Evolutionary conservation across 306 rosid genomes (phyloP).

Genomic region (Rosa rugosa): DNA sequence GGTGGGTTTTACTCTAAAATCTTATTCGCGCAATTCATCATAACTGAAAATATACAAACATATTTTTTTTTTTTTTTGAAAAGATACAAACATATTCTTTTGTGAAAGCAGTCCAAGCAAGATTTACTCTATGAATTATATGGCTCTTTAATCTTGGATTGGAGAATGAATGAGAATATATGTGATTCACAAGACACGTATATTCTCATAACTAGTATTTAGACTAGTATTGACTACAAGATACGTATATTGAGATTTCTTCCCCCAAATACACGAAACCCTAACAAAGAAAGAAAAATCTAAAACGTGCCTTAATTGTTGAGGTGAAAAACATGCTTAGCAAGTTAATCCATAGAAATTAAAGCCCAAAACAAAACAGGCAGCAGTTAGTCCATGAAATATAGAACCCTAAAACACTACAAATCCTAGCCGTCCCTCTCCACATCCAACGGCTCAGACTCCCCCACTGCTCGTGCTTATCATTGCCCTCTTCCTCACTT

Average conservation of each 20-base stretch:
- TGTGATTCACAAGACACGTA: neutral
- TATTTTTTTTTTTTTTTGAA: too few species aligned
- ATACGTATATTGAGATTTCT: neutral
- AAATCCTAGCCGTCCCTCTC: conserved; percentile 36
- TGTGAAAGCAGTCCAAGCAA: neutral
- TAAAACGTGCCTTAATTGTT: neutral
- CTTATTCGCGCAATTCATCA: too few species aligned
- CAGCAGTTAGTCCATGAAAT: conserved; percentile 30
- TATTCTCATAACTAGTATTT: neutral
- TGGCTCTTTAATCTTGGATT: fast-evolving
- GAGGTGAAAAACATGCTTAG: neutral
- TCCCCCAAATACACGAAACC: neutral
- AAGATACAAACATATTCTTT: too few species aligned
- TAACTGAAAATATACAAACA: too few species aligned
- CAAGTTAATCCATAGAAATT: neutral
- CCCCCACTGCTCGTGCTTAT: conserved; percentile 51
- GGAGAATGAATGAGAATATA: neutral
- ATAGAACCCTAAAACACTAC: conserved; percentile 67
- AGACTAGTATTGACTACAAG: neutral
- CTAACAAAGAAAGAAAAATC: neutral
- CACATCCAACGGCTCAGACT: conserved; percentile 43
- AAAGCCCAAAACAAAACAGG: conserved; percentile 10
- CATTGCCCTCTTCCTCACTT: conserved; percentile 46
- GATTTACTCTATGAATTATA: neutral
- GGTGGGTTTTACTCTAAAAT: too few species aligned